Evolutionary conservation across 352 stramenopile species (phyloP).

Genomic region (Globisporangium middletonii): DNA sequence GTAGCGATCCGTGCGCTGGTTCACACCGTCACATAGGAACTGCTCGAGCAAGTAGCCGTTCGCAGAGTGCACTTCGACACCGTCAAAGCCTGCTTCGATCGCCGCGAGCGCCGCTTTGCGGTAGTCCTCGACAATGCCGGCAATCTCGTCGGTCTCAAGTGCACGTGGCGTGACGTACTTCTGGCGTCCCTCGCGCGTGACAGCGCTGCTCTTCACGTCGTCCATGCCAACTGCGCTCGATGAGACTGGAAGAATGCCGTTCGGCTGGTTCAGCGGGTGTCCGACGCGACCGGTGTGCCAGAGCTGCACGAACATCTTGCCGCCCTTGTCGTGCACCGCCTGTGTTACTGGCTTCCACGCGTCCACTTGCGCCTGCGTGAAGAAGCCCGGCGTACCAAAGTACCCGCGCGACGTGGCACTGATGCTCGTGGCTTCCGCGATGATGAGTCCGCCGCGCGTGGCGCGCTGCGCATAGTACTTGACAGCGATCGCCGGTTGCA

Average conservation of each 20-base stretch:
- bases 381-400: conserved; percentile 55
- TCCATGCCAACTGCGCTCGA: conserved; percentile 34
- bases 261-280: conserved; percentile 63
- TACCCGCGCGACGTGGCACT: conserved; percentile 30
- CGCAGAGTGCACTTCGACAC: conserved; percentile 72
- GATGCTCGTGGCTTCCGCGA: conserved; percentile 63
- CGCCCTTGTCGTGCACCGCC: conserved; percentile 70
- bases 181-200: conserved; percentile 37
- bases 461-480: conserved; percentile 61
- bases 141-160: conserved; percentile 72
- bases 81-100: conserved; percentile 73
- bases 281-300: conserved; percentile 81
- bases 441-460: conserved; percentile 48
- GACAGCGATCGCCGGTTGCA: conserved; percentile 30
- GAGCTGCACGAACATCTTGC: conserved; percentile 81
- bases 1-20: conserved; percentile 66
- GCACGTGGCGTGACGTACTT: conserved; percentile 43
- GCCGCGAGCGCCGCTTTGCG: conserved; percentile 23
- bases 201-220: conserved; percentile 24
- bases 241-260: conserved; percentile 47
- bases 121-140: conserved; percentile 69
- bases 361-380: conserved; percentile 37
- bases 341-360: conserved; percentile 48
- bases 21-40: conserved; percentile 57
- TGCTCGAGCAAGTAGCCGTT: conserved; percentile 89